Evolutionary conservation across 2,329 filamentous ascomycete genomes (phyloP).

Genomic region (Penicillium sclerotigenum): DNA sequence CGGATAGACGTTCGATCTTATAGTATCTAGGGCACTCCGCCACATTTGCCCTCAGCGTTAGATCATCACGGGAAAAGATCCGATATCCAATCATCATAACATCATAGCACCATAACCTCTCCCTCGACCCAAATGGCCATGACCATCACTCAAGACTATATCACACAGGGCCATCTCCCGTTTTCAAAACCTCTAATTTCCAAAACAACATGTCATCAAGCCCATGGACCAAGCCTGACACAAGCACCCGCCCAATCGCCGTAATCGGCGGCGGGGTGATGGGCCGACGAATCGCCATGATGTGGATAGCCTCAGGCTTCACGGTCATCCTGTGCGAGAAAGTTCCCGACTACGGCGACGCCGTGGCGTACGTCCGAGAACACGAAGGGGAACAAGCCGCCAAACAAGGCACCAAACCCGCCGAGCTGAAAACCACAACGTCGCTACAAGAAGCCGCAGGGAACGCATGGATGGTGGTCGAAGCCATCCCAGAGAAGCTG

Average conservation of each 20-base stretch:
- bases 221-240: constrained; percentile 20
- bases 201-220: constrained; percentile 14
- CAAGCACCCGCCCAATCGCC: constrained; percentile 20
- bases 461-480: constrained; percentile 20
- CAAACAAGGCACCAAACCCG: constrained; percentile 14
- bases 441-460: constrained; percentile 10
- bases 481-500: constrained; percentile 18
- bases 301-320: constrained; percentile 19
- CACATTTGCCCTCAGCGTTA: constrained; percentile 10
- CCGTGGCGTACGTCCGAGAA: constrained; percentile 13
- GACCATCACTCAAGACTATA: not conserved
- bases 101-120: constrained; percentile 7
- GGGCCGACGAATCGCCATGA: constrained; percentile 23
- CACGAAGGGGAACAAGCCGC: constrained; percentile 14
- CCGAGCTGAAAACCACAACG: constrained; percentile 6
- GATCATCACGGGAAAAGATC: constrained; percentile 9
- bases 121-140: not conserved
- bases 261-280: constrained; percentile 21
- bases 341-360: constrained; percentile 1
- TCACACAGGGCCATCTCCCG: not conserved
- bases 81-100: constrained; percentile 10
- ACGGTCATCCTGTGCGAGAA: constrained; percentile 20
- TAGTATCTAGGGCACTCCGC: not conserved
- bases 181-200: not conserved
- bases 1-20: not conserved